These are phyloP conservation scores for Neofusicoccum laricinum DNA, from an alignment of 2,329 filamentous ascomycete genomes.

Conservation along the genomic window DNA sequence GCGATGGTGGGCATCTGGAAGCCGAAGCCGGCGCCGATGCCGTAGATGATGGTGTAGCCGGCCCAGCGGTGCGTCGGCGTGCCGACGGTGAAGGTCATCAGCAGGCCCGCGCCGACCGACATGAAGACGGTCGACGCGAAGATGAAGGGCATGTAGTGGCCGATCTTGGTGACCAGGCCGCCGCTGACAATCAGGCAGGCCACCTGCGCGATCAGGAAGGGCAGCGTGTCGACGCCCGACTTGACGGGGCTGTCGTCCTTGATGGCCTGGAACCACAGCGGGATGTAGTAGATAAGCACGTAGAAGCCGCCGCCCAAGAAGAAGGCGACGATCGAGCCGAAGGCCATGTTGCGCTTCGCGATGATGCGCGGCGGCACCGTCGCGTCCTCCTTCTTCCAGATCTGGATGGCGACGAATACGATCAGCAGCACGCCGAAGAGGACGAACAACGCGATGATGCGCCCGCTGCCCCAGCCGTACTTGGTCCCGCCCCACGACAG, in stretches of 20 bases:
- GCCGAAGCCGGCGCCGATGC: constrained; percentile 44
- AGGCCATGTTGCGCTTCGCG: constrained; percentile 36
- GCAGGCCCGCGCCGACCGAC: constrained; percentile 30
- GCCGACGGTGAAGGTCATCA: constrained; percentile 23
- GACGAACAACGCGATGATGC: constrained; percentile 43
- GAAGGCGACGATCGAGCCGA: constrained; percentile 11
- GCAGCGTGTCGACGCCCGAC: constrained; percentile 40
- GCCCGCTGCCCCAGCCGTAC: constrained; percentile 43
- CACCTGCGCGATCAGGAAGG: constrained; percentile 28
- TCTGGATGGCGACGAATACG: constrained; percentile 42
- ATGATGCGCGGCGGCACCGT: constrained; percentile 40
- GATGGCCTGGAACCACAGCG: constrained; percentile 44
- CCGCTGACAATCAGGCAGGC: background rate
- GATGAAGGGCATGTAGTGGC: constrained; percentile 50
- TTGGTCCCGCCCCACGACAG: constrained; percentile 41
- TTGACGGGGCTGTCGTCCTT: constrained; percentile 38
- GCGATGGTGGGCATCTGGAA: constrained; percentile 48
- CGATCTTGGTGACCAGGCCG: constrained; percentile 23
- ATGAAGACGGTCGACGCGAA: constrained; percentile 40
- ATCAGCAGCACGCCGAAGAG: constrained; percentile 41
- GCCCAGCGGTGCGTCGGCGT: constrained; percentile 25
- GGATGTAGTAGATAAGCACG: constrained; percentile 40
- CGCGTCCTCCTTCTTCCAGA: constrained; percentile 43
- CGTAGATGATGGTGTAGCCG: constrained; percentile 21
- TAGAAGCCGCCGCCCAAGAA: constrained; percentile 45